Evolutionary conservation across 2,329 filamentous ascomycete genomes (phyloP).

Genomic region (Trichophyton verrucosum): DNA sequence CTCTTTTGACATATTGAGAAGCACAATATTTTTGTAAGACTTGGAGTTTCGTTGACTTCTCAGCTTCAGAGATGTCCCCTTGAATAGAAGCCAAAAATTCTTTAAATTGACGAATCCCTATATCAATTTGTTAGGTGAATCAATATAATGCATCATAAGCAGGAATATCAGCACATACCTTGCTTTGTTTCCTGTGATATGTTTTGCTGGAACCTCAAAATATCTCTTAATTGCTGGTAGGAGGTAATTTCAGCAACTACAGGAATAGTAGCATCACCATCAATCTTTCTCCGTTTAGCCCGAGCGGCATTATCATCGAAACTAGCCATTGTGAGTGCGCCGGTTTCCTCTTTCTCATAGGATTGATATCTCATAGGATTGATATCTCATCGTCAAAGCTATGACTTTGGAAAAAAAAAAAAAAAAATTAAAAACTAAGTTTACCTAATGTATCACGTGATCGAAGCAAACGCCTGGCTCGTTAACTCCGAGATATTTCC

Average conservation of each 20-base stretch:
- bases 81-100: slow-evolving; percentile 32
- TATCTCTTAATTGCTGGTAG: slow-evolving; percentile 53
- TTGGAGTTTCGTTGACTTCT: slow-evolving; percentile 29
- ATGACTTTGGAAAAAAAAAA: no score
- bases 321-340: slow-evolving; percentile 21
- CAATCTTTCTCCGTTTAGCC: slow-evolving; percentile 31
- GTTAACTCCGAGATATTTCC: not conserved
- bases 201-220: slow-evolving; percentile 62
- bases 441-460: not conserved
- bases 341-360: not conserved
- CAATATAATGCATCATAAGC: not conserved
- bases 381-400: not conserved
- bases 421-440: no score
- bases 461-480: not conserved
- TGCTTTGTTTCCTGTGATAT: slow-evolving; percentile 40
- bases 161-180: slow-evolving; percentile 43
- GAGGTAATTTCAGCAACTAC: slow-evolving; percentile 26
- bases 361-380: no score
- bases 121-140: not conserved
- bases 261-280: slow-evolving; percentile 14
- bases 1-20: slow-evolving; percentile 39
- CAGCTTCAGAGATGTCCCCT: slow-evolving; percentile 22
- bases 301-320: slow-evolving; percentile 23
- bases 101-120: slow-evolving; percentile 35
- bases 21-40: slow-evolving; percentile 40